Evolutionary conservation across 2,329 filamentous ascomycete species (phyloP).

Genomic region (Sarocladium brachiariae): DNA sequence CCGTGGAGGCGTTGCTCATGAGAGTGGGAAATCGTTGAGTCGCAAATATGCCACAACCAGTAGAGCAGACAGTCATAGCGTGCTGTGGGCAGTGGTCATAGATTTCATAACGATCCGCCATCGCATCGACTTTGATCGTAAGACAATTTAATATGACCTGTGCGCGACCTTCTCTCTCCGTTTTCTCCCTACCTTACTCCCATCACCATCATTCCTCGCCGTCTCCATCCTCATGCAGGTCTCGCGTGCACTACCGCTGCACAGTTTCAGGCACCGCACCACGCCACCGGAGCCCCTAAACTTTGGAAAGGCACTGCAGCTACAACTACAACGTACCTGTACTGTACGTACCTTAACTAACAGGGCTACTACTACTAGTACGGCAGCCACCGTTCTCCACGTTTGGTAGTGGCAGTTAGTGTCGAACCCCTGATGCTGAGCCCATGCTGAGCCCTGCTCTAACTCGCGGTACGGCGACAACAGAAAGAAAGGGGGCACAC

Average conservation of each 20-base stretch:
- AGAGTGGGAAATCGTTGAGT: not conserved
- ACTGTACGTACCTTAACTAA: not conserved
- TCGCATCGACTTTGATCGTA: not conserved
- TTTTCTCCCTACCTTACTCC: not conserved
- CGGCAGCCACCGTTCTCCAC: no score
- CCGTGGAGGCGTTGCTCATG: not conserved
- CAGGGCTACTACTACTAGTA: no score
- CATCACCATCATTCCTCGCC: not conserved
- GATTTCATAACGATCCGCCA: no score
- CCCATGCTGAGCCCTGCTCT: no score
- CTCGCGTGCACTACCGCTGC: not conserved
- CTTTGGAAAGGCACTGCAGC: not conserved
- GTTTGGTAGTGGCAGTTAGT: no score
- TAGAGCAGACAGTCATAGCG: no score
- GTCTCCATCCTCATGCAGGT: slow-evolving; percentile 1
- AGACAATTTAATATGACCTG: not conserved
- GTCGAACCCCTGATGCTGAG: no score
- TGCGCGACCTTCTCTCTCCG: not conserved
- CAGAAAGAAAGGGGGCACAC: not conserved
- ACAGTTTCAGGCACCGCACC: slow-evolving; percentile 8
- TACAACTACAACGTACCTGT: not conserved
- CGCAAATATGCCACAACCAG: not conserved
- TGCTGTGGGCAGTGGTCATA: no score
- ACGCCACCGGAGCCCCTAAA: not conserved
- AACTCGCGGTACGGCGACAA: not conserved